phyloP scores from a whole-genome alignment of 2,329 filamentous ascomycete genomes.

The Cladorrhinum sp. region DNA sequence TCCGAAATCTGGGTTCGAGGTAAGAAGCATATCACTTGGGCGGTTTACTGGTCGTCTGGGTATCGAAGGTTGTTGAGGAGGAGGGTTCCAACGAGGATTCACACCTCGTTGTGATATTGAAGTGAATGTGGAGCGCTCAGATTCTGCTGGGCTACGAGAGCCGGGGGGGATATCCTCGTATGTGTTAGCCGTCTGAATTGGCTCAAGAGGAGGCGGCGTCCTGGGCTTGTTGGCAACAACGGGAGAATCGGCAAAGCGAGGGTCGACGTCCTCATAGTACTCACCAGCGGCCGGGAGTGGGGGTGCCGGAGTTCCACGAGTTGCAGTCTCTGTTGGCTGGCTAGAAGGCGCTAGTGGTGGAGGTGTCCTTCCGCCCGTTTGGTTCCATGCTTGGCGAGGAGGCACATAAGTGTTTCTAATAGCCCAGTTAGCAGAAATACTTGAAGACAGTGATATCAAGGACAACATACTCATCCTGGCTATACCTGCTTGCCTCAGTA shows the following conservation, averaged over 20 bases:
- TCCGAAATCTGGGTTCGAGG: constrained; percentile 82
- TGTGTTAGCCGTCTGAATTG: constrained; percentile 28
- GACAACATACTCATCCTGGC: constrained; percentile 66
- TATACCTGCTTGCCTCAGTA: constrained; percentile 71
- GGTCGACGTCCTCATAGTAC: constrained; percentile 94
- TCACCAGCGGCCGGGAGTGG: constrained; percentile 35
- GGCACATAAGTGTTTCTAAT: constrained; percentile 51
- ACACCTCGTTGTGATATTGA: constrained; percentile 84
- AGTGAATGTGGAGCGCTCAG: constrained; percentile 82
- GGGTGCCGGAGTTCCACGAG: constrained; percentile 34
- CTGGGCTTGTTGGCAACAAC: constrained; percentile 12
- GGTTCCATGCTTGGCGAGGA: constrained; percentile 55
- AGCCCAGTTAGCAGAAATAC: constrained; percentile 35
- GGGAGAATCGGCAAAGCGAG: constrained; percentile 66
- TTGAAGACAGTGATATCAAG: constrained; percentile 21
- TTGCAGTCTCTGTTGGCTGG: constrained; percentile 37
- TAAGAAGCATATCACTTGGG: constrained; percentile 67
- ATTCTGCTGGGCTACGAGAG: constrained; percentile 69
- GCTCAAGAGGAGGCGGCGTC: constrained; percentile 27
- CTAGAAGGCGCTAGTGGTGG: constrained; percentile 41
- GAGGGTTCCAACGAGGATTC: constrained; percentile 80
- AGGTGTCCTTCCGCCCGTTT: constrained; percentile 41
- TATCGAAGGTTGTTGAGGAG: constrained; percentile 38
- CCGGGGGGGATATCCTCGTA: constrained; percentile 40
- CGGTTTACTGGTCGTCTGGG: constrained; percentile 48